phyloP scores from a whole-genome alignment of 1,139 yeast species.

The Spathaspora jeffriesii region DNA sequence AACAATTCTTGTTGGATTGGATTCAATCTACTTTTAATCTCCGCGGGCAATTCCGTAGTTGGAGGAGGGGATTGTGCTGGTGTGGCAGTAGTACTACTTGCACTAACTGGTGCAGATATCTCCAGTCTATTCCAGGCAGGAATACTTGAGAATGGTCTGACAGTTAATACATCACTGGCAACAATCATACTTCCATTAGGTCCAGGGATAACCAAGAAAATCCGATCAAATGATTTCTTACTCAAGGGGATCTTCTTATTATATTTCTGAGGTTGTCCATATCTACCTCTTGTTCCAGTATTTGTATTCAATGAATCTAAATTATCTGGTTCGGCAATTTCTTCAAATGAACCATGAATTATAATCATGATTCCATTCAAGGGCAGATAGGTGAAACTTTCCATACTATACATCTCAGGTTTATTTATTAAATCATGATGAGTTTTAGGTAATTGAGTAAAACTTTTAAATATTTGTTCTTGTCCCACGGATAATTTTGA shows the following conservation, averaged over 20 bases:
- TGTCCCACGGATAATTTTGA: conserved; percentile 71
- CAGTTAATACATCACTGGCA: conserved; percentile 77
- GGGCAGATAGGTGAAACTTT: conserved; percentile 70
- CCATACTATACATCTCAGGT: conserved; percentile 74
- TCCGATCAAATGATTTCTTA: conserved; percentile 83
- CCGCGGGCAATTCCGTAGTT: conserved; percentile 48
- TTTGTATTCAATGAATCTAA: conserved; percentile 15
- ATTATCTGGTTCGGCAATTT: conserved; percentile 54
- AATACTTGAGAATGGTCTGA: conserved; percentile 62
- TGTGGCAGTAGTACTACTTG: conserved; percentile 1
- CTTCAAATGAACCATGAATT: conserved; percentile 85
- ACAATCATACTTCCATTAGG: conserved; percentile 71
- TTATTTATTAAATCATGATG: conserved; percentile 65
- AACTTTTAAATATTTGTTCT: conserved; percentile 60
- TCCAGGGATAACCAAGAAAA: conserved; percentile 77
- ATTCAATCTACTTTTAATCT: conserved; percentile 51
- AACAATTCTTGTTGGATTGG: conserved; percentile 67
- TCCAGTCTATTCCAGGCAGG: conserved; percentile 53
- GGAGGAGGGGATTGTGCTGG: conserved; percentile 23
- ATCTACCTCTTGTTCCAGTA: conserved; percentile 31
- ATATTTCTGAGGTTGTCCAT: conserved; percentile 16
- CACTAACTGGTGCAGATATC: conserved; percentile 5
- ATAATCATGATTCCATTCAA: conserved; percentile 76
- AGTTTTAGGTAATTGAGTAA: conserved; percentile 71
- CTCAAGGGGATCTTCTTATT: conserved; percentile 45